phyloP scores from a whole-genome alignment of 73 alveolate genomes.

The Paramecium sonneborni region DNA sequence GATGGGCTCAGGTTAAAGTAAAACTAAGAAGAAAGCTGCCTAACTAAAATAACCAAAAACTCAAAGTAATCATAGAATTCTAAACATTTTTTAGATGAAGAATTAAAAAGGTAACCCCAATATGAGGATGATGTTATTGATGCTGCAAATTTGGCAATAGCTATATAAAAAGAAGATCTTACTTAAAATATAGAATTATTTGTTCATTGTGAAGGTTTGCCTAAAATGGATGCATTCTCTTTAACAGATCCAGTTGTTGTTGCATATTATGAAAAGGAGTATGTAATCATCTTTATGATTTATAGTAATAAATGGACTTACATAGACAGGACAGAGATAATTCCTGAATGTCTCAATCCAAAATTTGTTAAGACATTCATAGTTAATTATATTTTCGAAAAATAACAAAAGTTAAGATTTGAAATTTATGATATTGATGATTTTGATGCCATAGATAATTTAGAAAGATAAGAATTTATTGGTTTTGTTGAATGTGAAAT shows the following conservation, averaged over 20 bases:
- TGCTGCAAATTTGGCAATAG: conserved; percentile 26
- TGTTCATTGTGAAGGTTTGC: conserved; percentile 76
- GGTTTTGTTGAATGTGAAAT: conserved; percentile 77
- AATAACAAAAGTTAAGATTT: conserved; percentile 68
- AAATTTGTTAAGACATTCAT: conserved; percentile 73
- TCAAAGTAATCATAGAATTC: not conserved
- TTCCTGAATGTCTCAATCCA: conserved; percentile 82
- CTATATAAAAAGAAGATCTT: conserved; percentile 62
- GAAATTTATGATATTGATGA: conserved; percentile 77
- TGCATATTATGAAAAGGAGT: conserved; percentile 63
- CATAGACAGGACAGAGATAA: conserved; percentile 86
- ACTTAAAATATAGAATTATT: conserved; percentile 56
- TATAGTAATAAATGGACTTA: conserved; percentile 72
- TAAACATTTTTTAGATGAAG: not conserved
- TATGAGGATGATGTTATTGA: conserved; percentile 27
- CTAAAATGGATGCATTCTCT: conserved; percentile 76
- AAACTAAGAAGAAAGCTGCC: not conserved
- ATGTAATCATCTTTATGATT: not conserved
- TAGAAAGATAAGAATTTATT: conserved; percentile 67
- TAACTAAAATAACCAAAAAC: not conserved
- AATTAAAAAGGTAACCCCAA: not conserved
- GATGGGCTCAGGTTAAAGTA: conserved; percentile 14
- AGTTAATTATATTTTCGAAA: conserved; percentile 80
- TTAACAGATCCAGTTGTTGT: conserved; percentile 76
- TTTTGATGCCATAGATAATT: conserved; percentile 63